phyloP scores from a whole-genome alignment of 805 yeast genomes.

The Candida dajiaensis region DNA sequence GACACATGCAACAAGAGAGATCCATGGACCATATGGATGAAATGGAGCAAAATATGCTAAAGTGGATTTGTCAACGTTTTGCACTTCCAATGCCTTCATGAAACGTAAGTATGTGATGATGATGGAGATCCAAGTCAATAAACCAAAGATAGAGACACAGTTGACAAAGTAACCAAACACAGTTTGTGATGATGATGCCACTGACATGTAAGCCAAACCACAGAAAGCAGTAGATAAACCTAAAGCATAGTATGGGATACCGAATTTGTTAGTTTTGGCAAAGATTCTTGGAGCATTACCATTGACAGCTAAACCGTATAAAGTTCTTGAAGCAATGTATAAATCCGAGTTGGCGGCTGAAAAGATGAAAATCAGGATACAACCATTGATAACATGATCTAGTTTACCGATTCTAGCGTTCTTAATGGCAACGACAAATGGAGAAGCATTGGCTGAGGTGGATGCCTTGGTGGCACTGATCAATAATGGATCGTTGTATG shows the following conservation, averaged over 20 bases:
- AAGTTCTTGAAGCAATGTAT: slow-evolving; percentile 70
- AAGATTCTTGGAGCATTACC: slow-evolving; percentile 71
- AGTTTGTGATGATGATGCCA: slow-evolving; percentile 47
- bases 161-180: slow-evolving; percentile 69
- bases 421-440: slow-evolving; percentile 67
- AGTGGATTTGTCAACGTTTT: slow-evolving; percentile 50
- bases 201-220: slow-evolving; percentile 65
- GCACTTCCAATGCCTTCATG: slow-evolving; percentile 58
- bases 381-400: slow-evolving; percentile 73
- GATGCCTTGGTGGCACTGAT: slow-evolving; percentile 51
- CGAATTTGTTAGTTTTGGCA: slow-evolving; percentile 57
- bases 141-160: slow-evolving; percentile 70
- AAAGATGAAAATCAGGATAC: slow-evolving; percentile 69
- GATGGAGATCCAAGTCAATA: slow-evolving; percentile 71
- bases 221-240: slow-evolving; percentile 46
- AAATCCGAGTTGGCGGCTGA: slow-evolving; percentile 80
- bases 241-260: slow-evolving; percentile 64
- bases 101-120: slow-evolving; percentile 62
- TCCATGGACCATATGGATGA: slow-evolving; percentile 62
- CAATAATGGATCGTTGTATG: slow-evolving; percentile 45
- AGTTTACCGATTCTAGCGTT: slow-evolving; percentile 59
- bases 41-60: slow-evolving; percentile 63
- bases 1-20: slow-evolving; percentile 49
- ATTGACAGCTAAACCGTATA: slow-evolving; percentile 65
- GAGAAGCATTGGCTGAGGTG: slow-evolving; percentile 65